Base-by-base conservation (phyloP, 2,329 filamentous ascomycete species). In the Leptodontidium sp. region DNA sequence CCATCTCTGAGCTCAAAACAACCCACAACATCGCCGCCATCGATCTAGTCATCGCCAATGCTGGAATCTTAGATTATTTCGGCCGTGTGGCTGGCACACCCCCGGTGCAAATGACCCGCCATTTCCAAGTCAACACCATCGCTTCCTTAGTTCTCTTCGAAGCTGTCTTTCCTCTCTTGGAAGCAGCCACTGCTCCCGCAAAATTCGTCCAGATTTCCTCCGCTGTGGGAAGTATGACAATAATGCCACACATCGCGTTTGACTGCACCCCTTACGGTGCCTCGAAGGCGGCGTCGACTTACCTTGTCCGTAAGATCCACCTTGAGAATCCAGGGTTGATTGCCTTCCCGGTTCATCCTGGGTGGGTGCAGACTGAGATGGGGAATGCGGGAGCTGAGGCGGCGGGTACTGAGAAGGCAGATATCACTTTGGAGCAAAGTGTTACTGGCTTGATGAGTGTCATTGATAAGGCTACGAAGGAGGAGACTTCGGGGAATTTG, bases 1-100 rank as follows among this genome's bases (percentile, higher is more conserved):
- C 81, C 1, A 76, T 81, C 0, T 58, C 76, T 21, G 69, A 76
- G 1, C 73, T 83, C 0, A 67, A 75, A 1, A 45, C 64, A 1
- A 70, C 79, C 14, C 65, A 73, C 59, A 78, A 78, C 3, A 82
- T 87, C 70, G 71, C 76, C 8, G 74, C 78, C 32, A 68, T 87
- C 2, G 85, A 88, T 70, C 74, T 85, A 8, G 80, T 87, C 5
- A 82, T 88, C 61, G 83, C 84, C 49, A 87, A 87, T 73, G 84
- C 85, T 0, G 85, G 80, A n/a, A 80, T 84, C 11, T 72, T 72
- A 2, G 75, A 77, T 4, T 47, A 70, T 6, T 82, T 69, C 35
- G 78, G 78, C 0, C 62, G 14, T 0, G 74, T 75, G 0, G 75
- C 80, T 1, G 70, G 74, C 2, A 77, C 79, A 75, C 52, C 55